Base-by-base conservation (phyloP, 2,329 filamentous ascomycete species). In the Pseudogymnoascus sp. region DNA sequence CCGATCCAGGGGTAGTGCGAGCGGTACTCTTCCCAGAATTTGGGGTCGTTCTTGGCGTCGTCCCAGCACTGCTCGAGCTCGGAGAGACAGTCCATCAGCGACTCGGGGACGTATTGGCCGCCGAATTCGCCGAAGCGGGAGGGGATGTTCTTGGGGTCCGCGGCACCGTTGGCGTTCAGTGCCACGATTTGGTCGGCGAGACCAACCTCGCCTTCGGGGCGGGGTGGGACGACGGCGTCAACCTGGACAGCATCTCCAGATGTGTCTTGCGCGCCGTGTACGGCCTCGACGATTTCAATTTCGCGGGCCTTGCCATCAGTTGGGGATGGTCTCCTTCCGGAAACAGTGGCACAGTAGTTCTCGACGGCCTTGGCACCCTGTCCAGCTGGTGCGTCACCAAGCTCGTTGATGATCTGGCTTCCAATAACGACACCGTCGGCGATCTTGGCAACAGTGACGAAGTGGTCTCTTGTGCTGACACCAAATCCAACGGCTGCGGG, bases 1-100 rank as follows among this genome's bases (percentile, higher is more conserved):
- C 92, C 91, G 88, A 99, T 99, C 80, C 94, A 99, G 38, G 91
- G 89, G 75, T 97, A 99, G 79, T 96, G 94, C 5, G 90, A 91
- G 66, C 90, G 84, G 78, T 91, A 99, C 76, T 99, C 94, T 71
- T 96, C 89, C 94, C 94, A 99, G 81, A 99, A 99, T 60, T 84
- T 82, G 4, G 91, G 88, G 71, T 97, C 93, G 65, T 95, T 85
- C 69, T 87, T 87, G 63, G 94, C 91, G 68, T 88, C 78, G 69
- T 94, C 87, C 80, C 99, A 99, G 35, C 93, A 94, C 28, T 85
- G 84, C 75, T 99, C 93, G 5, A 99, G 83, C 75, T 99, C 85
- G 0, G 87, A 87, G 62, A 99, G 78, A 72, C 93, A 97, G 77
- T 97, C 93, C 93, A 99, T 97, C 64, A 99, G 82, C 18, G 91